Conservation (phyloP, 2,329 filamentous ascomycete species). For the Pyricularia sp. region DNA sequence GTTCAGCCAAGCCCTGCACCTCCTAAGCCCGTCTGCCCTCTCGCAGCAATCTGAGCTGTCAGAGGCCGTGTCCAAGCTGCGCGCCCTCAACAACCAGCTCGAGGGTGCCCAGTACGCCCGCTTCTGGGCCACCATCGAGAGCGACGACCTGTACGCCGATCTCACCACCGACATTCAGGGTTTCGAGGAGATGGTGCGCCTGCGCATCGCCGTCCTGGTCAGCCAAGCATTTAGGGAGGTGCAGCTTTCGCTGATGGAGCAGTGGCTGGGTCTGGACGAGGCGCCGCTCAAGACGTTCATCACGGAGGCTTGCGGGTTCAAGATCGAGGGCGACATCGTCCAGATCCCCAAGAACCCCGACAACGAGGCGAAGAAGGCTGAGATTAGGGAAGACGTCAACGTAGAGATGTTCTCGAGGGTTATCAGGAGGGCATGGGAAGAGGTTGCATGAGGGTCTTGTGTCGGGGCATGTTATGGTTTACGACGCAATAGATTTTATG, state of each 20-base stretch:
- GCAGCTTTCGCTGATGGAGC: slow-evolving; percentile 56
- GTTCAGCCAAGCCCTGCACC: slow-evolving; percentile 87
- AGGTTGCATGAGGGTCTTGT: slow-evolving; percentile 43
- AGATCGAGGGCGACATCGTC: slow-evolving; percentile 52
- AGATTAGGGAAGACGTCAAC: slow-evolving; percentile 92
- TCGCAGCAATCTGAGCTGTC: slow-evolving; percentile 61
- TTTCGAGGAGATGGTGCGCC: slow-evolving; percentile 89
- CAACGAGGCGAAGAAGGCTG: slow-evolving; percentile 92
- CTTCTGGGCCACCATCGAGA: slow-evolving; percentile 91
- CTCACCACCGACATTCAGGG: slow-evolving; percentile 87
- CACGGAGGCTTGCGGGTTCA: slow-evolving; percentile 79
- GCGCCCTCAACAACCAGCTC: slow-evolving; percentile 74
- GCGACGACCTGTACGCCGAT: slow-evolving; percentile 92
- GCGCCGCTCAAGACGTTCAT: slow-evolving; percentile 69
- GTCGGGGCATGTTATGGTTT: neutral
- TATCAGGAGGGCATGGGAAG: slow-evolving; percentile 78
- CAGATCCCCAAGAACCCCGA: slow-evolving; percentile 87
- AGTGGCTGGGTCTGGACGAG: slow-evolving; percentile 62
- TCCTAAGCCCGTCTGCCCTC: slow-evolving; percentile 78
- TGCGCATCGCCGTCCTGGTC: slow-evolving; percentile 81
- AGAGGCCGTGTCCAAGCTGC: slow-evolving; percentile 86
- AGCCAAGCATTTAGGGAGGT: slow-evolving; percentile 73
- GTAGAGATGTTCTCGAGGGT: slow-evolving; percentile 78
- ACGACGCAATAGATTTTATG: neutral
- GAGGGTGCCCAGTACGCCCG: slow-evolving; percentile 81